Percentiles rank a stretch among this genome's conserved stretches.
These are phyloP conservation scores for Penicillium crystallinum DNA, from an alignment of 495 filamentous ascomycete species.

Conservation along the genomic window DNA sequence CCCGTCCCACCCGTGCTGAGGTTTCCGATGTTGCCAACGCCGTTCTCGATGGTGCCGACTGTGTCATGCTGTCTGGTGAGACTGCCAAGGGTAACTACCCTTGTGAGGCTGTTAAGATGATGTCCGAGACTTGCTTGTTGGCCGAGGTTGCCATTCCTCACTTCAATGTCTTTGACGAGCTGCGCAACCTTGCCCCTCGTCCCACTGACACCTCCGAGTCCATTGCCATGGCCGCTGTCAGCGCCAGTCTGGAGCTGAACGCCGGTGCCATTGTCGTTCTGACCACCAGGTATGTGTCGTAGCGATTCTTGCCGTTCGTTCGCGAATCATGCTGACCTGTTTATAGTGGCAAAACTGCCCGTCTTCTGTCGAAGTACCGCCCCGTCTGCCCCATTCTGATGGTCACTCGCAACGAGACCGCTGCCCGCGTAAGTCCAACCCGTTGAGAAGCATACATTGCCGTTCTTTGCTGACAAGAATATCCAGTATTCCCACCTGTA, in stretches of 20 bases:
- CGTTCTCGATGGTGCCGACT: constrained; percentile 95
- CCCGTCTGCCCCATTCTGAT: constrained; percentile 98
- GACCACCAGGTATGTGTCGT: constrained; percentile 65
- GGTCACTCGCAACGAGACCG: constrained; percentile 81
- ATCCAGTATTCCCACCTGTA: constrained; percentile 82
- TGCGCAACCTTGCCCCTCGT: constrained; percentile 72
- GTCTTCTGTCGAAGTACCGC: constrained; percentile 94
- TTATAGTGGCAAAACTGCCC: constrained; percentile 78
- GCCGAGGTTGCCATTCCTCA: constrained; percentile 96
- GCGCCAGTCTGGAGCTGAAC: constrained; percentile 89
- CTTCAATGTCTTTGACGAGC: constrained; percentile 92
- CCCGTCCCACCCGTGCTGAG: constrained; percentile 93
- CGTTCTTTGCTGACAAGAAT: constrained; percentile 11
- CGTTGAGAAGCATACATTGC: background rate
- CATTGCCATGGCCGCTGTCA: constrained; percentile 92
- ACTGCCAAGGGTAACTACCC: constrained; percentile 98
- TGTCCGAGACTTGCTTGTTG: constrained; percentile 93
- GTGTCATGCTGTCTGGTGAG: constrained; percentile 99
- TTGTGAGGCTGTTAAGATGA: constrained; percentile 86
- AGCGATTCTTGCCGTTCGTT: background rate
- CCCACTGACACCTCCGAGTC: constrained; percentile 85
- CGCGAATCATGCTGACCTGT: constrained; percentile 21
- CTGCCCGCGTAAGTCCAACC: constrained; percentile 57
- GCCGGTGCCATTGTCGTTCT: constrained; percentile 92
- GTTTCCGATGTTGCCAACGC: constrained; percentile 98